phyloP scores from a whole-genome alignment of 2,329 filamentous ascomycete species.

The Neopestalotiopsis sp. region DNA sequence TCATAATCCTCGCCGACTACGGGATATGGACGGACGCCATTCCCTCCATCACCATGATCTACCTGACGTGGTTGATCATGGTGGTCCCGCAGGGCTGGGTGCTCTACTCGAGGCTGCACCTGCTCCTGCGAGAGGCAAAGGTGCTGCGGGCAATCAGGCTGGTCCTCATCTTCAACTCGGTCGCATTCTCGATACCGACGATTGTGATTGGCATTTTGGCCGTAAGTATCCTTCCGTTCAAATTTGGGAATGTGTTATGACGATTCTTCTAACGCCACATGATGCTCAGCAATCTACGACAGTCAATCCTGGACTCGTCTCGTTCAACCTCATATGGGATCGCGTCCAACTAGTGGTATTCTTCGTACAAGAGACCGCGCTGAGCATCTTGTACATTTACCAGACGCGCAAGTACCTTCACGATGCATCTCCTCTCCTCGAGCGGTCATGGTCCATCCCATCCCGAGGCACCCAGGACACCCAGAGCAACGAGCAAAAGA shows the following conservation, averaged over 20 bases:
- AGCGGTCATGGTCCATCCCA: neutral
- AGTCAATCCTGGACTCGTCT: neutral
- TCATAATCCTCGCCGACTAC: conserved; percentile 38
- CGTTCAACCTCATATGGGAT: neutral
- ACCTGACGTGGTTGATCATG: conserved; percentile 36
- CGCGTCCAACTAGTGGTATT: conserved; percentile 33
- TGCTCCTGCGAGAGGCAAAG: conserved; percentile 30
- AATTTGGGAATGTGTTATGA: conserved; percentile 17
- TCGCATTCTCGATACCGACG: conserved; percentile 19
- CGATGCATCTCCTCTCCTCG: neutral
- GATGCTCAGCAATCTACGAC: neutral
- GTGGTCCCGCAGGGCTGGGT: conserved; percentile 38
- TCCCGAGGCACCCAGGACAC: neutral
- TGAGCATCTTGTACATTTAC: conserved; percentile 36
- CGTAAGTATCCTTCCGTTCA: conserved; percentile 29
- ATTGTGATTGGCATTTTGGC: conserved; percentile 20
- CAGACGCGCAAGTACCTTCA: conserved; percentile 23
- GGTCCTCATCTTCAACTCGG: conserved; percentile 31
- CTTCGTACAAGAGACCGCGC: conserved; percentile 36
- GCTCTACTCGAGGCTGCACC: conserved; percentile 37
- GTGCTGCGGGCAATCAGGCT: conserved; percentile 28
- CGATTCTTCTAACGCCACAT: neutral
- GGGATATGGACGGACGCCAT: conserved; percentile 31
- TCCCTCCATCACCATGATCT: conserved; percentile 35
- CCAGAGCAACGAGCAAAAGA: conserved; percentile 11